Conservation (phyloP, 805 yeast species). For the Phaffomyces antillensis region DNA sequence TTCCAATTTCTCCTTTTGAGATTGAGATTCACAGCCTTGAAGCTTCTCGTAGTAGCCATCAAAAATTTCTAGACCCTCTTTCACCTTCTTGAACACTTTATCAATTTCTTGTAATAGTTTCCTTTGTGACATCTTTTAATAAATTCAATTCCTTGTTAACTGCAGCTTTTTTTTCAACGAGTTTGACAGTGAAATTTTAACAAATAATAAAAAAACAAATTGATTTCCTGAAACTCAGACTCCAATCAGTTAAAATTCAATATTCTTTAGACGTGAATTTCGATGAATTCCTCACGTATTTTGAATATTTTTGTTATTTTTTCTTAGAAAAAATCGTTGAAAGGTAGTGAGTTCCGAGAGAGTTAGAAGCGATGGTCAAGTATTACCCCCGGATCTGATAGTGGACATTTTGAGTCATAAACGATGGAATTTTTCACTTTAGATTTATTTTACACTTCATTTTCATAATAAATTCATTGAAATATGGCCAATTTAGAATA, state of each 20-base stretch:
- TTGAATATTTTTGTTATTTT: not conserved
- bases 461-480: not conserved
- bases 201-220: too few relatives aligned
- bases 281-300: too few relatives aligned
- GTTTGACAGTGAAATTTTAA: not conserved
- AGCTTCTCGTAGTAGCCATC: slow-evolving; percentile 84
- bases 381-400: too few relatives aligned
- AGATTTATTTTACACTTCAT: not conserved
- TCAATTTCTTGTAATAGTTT: slow-evolving; percentile 70
- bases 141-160: not conserved
- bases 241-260: too few relatives aligned
- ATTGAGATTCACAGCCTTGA: slow-evolving; percentile 68
- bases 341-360: not conserved
- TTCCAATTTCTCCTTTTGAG: slow-evolving; percentile 92
- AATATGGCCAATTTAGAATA: slow-evolving; percentile 27
- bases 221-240: too few relatives aligned
- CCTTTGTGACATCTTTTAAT: slow-evolving; percentile 36
- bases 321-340: not conserved
- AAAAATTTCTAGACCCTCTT: slow-evolving; percentile 83
- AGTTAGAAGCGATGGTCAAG: not conserved
- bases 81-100: slow-evolving; percentile 83
- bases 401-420: not conserved
- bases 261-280: too few relatives aligned
- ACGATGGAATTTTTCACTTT: not conserved
- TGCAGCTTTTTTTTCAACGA: not conserved